phyloP scores from a whole-genome alignment of 140 eudicot species.

The Oenanthe javanica region DNA sequence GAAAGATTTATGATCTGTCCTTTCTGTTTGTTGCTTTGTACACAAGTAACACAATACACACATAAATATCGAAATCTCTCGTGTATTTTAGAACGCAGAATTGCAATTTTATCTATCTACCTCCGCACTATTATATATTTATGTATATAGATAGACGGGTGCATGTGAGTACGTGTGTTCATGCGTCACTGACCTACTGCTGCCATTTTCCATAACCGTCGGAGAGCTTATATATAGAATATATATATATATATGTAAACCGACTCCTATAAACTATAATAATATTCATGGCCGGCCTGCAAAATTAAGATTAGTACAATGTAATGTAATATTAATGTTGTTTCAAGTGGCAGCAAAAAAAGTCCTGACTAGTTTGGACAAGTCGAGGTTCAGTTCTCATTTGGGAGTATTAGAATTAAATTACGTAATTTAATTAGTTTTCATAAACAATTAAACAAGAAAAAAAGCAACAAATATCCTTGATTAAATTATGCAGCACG shows the following conservation, averaged over 20 bases:
- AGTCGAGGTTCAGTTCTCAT: no score
- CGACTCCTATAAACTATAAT: neutral
- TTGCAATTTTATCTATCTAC: neutral
- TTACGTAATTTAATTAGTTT: no score
- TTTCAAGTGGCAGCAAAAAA: neutral
- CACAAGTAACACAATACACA: neutral
- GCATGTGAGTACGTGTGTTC: neutral
- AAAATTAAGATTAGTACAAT: neutral
- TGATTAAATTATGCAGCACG: no score
- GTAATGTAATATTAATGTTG: neutral
- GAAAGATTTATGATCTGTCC: neutral
- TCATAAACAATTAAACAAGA: no score
- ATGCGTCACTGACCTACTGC: neutral
- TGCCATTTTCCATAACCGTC: neutral
- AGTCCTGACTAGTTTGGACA: no score
- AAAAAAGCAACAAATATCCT: no score
- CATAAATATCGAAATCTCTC: neutral
- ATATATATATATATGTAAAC: neutral
- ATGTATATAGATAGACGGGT: no score
- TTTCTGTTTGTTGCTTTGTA: conserved; percentile 6
- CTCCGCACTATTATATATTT: neutral
- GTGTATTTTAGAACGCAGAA: neutral
- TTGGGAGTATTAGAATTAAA: no score
- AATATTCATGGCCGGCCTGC: neutral
- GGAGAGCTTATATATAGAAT: neutral